A percentile compares a stretch with the other conserved stretches of the same genome.
Conservation (phyloP, 2,329 filamentous ascomycete genomes). For the Colletotrichum incanum region DNA sequence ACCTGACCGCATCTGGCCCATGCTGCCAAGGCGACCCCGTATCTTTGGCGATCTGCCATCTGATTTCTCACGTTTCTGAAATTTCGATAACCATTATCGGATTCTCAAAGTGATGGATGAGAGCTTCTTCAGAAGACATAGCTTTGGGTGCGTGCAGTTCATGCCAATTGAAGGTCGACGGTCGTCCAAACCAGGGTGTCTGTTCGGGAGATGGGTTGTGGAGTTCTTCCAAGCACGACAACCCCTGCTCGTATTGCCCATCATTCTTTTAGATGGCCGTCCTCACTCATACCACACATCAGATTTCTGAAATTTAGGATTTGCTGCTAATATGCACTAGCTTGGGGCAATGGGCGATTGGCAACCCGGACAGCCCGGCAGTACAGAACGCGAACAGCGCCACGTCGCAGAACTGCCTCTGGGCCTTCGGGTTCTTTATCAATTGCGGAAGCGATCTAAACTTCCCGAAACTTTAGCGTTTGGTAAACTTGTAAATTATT, state of each 20-base stretch:
- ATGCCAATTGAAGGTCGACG: neutral
- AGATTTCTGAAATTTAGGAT: neutral
- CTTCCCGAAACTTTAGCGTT: neutral
- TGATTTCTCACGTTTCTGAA: neutral
- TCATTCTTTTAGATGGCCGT: neutral
- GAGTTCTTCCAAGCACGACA: neutral
- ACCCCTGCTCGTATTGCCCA: neutral
- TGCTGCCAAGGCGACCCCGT: neutral
- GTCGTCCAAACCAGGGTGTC: neutral
- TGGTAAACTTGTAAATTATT: neutral
- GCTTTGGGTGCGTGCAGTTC: neutral
- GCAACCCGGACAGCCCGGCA: slow-evolving; percentile 5
- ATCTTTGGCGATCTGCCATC: slow-evolving; percentile 3
- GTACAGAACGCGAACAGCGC: slow-evolving; percentile 1
- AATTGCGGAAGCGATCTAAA: neutral
- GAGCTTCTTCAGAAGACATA: too few relatives aligned
- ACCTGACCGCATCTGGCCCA: neutral
- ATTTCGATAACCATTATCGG: neutral
- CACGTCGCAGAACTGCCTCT: neutral
- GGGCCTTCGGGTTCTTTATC: slow-evolving; percentile 2
- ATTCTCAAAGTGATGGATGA: neutral
- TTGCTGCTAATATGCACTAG: neutral
- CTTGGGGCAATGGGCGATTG: neutral
- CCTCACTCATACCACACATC: neutral
- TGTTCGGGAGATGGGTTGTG: neutral